Evolutionary conservation across 2,329 filamentous ascomycete species (phyloP).

Genomic region (Colletotrichum sp.): DNA sequence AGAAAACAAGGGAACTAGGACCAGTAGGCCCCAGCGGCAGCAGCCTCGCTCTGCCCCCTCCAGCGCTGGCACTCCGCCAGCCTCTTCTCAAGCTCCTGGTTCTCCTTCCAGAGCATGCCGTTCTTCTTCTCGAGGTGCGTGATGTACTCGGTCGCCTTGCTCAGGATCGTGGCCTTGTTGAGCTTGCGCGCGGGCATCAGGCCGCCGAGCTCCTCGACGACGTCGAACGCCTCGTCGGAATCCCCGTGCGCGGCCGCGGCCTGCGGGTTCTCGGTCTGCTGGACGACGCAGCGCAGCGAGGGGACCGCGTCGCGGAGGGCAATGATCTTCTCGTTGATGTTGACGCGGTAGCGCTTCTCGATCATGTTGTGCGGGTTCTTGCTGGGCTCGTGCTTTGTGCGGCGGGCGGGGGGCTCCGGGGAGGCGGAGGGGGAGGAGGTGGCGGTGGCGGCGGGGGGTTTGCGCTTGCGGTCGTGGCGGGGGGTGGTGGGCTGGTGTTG

Average conservation of each 20-base stretch:
- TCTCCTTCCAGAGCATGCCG: constrained; percentile 33
- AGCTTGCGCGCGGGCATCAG: constrained; percentile 41
- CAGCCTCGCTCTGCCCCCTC: constrained; percentile 4
- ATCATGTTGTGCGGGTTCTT: constrained; percentile 88
- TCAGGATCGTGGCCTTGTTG: constrained; percentile 48
- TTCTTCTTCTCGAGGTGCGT: constrained; percentile 40
- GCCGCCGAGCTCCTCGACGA: constrained; percentile 31
- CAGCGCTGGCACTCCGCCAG: constrained; percentile 18
- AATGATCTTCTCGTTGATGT: constrained; percentile 83
- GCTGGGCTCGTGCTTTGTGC: constrained; percentile 50
- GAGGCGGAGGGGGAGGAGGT: constrained; percentile 40
- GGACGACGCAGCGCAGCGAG: constrained; percentile 42
- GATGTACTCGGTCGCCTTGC: constrained; percentile 44
- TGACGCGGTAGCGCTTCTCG: constrained; percentile 83
- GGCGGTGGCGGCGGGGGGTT: constrained; percentile 32
- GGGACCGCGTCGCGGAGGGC: constrained; percentile 75
- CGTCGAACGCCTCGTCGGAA: constrained; percentile 24
- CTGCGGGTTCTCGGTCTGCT: constrained; percentile 29
- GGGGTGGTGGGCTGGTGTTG: no score
- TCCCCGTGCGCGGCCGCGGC: constrained; percentile 26
- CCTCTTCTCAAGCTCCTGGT: constrained; percentile 33
- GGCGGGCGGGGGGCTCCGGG: constrained; percentile 38
- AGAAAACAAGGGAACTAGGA: neutral
- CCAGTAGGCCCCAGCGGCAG: neutral
- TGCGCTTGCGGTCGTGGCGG: no score